Conservation (phyloP, 2,329 filamentous ascomycete genomes). For the Aurifilum marmelostoma region DNA sequence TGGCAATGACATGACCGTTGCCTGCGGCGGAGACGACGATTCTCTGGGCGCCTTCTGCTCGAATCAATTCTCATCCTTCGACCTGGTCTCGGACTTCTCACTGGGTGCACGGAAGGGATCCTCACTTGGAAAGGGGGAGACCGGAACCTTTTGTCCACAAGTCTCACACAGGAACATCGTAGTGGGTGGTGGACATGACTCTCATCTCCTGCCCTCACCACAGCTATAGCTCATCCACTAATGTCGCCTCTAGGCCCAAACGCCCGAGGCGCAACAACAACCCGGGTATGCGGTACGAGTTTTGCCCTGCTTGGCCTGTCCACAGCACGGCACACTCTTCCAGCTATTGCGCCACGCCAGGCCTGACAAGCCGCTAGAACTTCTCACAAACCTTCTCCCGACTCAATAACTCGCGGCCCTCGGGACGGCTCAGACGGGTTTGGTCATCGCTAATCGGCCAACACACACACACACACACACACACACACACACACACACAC, state of each 20-base stretch:
- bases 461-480: conserved; percentile 15
- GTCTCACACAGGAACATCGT: not conserved
- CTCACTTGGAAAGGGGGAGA: not conserved
- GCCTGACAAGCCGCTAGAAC: conserved; percentile 25
- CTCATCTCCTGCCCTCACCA: conserved; percentile 13
- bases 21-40: not conserved
- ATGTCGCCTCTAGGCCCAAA: conserved; percentile 22
- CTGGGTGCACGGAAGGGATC: not conserved
- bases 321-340: not conserved
- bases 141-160: not conserved
- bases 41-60: not conserved
- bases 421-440: conserved; percentile 6
- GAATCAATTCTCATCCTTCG: not conserved
- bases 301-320: not conserved
- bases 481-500: not conserved
- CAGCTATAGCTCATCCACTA: conserved; percentile 17
- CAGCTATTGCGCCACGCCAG: not conserved
- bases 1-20: not conserved
- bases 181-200: conserved; percentile 21
- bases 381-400: conserved; percentile 22
- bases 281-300: not conserved
- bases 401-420: conserved; percentile 17
- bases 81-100: not conserved
- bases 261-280: conserved; percentile 3
- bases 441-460: conserved; percentile 25